Percentiles rank a stretch among this genome's conserved stretches.
phyloP scores from a whole-genome alignment of 768 basidiomycete species.

The Grammothele lineata region DNA sequence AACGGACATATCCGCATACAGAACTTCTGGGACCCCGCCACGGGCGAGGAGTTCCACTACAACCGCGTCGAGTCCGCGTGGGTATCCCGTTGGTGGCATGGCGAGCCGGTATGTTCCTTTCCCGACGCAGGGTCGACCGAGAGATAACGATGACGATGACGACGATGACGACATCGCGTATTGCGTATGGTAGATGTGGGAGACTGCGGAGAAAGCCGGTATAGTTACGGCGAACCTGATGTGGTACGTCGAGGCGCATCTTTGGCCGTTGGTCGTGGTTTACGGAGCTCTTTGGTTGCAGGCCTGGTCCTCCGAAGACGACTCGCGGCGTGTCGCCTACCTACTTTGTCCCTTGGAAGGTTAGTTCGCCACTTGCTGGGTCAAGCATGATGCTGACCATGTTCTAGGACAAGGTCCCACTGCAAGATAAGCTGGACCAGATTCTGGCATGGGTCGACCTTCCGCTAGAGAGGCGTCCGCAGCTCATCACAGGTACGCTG shows the following conservation, averaged over 20 bases:
- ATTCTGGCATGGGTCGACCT: conserved; percentile 81
- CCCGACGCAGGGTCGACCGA: no score
- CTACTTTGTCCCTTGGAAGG: conserved; percentile 79
- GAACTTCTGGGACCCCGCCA: conserved; percentile 85
- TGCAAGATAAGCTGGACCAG: conserved; percentile 69
- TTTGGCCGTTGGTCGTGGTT: no score
- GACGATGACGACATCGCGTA: no score
- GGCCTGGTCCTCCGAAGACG: conserved; percentile 83
- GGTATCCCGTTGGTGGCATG: conserved; percentile 79
- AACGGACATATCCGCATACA: no score
- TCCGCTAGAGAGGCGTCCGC: conserved; percentile 65
- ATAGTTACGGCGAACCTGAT: conserved; percentile 82
- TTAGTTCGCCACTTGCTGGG: conserved; percentile 18
- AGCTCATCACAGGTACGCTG: conserved; percentile 58
- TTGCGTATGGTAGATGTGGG: conserved; percentile 78
- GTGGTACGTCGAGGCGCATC: conserved; percentile 56
- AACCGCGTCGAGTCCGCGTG: conserved; percentile 56
- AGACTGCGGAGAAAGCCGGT: conserved; percentile 72
- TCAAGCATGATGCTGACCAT: not conserved
- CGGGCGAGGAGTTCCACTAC: conserved; percentile 65
- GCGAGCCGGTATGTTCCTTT: conserved; percentile 72
- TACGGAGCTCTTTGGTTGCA: conserved; percentile 21
- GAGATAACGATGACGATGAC: no score
- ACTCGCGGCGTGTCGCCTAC: conserved; percentile 59
- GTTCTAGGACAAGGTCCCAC: conserved; percentile 51